These are phyloP conservation scores for Boletus rubropictus DNA, from an alignment of 768 basidiomycete genomes.

Conservation along the genomic window DNA sequence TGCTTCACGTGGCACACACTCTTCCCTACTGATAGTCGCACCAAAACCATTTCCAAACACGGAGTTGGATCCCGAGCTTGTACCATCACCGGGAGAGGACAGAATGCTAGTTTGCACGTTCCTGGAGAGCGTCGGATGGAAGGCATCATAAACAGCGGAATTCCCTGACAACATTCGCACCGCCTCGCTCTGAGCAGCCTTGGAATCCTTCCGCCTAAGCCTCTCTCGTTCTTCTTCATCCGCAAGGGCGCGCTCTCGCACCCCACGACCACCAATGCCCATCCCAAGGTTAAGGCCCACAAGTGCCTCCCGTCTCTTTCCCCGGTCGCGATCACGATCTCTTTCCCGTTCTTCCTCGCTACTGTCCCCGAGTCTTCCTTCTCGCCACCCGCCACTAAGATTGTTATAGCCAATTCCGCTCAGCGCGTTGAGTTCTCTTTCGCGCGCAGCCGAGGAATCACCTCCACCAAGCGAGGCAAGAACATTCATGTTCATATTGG, in stretches of 20 bases:
- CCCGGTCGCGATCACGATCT: slow-evolving; percentile 42
- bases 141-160: slow-evolving; percentile 66
- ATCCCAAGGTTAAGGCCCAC: slow-evolving; percentile 36
- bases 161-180: slow-evolving; percentile 37
- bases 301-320: slow-evolving; percentile 38
- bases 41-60: slow-evolving; percentile 23
- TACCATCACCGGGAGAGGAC: slow-evolving; percentile 19
- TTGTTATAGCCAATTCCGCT: slow-evolving; percentile 43
- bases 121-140: slow-evolving; percentile 49
- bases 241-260: slow-evolving; percentile 59
- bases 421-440: slow-evolving; percentile 43
- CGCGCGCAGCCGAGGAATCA: slow-evolving; percentile 35
- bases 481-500: slow-evolving; percentile 24
- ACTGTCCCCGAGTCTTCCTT: slow-evolving; percentile 31
- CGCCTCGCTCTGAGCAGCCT: slow-evolving; percentile 34
- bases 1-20: slow-evolving; percentile 18
- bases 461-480: slow-evolving; percentile 21
- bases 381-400: slow-evolving; percentile 30
- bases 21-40: slow-evolving; percentile 26
- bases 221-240: slow-evolving; percentile 51
- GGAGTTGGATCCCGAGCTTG: slow-evolving; percentile 13
- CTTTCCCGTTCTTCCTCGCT: slow-evolving; percentile 38
- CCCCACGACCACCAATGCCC: slow-evolving; percentile 38
- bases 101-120: slow-evolving; percentile 22
- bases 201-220: slow-evolving; percentile 49